Conservation (phyloP, 352 stramenopile species). For the Globisporangium paddicum region DNA sequence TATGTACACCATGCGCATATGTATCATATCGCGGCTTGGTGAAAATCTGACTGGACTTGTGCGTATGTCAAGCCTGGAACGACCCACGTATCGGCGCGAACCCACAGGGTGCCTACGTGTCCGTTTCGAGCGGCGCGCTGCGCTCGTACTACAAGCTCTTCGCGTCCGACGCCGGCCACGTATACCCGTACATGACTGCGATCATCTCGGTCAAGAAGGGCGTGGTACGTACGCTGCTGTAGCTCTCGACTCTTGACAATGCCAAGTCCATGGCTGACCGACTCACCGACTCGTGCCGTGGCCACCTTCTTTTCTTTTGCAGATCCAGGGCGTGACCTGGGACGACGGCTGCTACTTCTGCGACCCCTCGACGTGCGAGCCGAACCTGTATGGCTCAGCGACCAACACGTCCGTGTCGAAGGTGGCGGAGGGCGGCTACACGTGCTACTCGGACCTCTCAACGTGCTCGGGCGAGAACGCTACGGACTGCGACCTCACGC, state of each 20-base stretch:
- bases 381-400: conserved; percentile 58
- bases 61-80: conserved; percentile 46
- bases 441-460: conserved; percentile 44
- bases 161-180: conserved; percentile 27
- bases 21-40: not conserved
- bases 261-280: too few species aligned
- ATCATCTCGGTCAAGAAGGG: conserved; percentile 82
- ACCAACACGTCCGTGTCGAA: conserved; percentile 41
- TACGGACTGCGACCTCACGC: conserved; percentile 54
- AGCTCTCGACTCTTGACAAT: too few species aligned
- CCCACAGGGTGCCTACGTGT: conserved; percentile 45
- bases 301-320: too few species aligned
- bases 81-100: conserved; percentile 55
- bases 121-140: conserved; percentile 60
- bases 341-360: conserved; percentile 83
- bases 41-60: not conserved
- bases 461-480: conserved; percentile 38
- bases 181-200: conserved; percentile 75
- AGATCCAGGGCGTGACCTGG: conserved; percentile 75
- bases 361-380: conserved; percentile 42
- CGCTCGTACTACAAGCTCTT: conserved; percentile 77
- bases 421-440: conserved; percentile 50
- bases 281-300: too few species aligned
- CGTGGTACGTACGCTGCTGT: conserved; percentile 22
- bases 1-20: conserved; percentile 21